Base-by-base conservation (phyloP, 176 grass and related monocot species). In the Zoysia pacifica region DNA sequence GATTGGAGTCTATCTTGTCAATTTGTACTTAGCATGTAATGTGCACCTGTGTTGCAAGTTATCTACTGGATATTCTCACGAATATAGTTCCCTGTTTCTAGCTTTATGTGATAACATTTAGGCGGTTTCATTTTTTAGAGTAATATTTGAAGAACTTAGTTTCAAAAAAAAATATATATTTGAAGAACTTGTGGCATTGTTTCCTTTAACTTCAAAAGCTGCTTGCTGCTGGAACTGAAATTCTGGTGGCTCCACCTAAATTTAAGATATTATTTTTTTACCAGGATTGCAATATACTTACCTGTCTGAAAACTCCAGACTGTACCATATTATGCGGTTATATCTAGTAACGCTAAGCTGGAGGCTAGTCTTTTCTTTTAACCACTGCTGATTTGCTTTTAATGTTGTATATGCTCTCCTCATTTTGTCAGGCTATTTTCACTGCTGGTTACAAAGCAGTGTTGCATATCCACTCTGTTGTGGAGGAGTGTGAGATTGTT, bases 401-500 rank as follows among this genome's bases (percentile, higher is more conserved):
- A 38, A 39, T 13, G 45, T 73, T 65, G 4, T 79, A 7, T n/a
- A 28, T 28, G 45, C 19, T 40, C 40, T 40, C 11, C 18, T 67
- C 20, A 54, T 65, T 46, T 36, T 68, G 38, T 50, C 77, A 93
- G 90, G 90, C 87, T 47, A 93, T 93, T 41, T 93, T 93, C 67
- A 93, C 90, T 73, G 90, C 90, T 79, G 87, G 87, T 12, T 89
- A 93, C 70, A 93, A 84, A 64, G 90, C 90, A 36, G 84, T 93
- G 65, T 65, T 93, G 72, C 90, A 93, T 80, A 84, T 93, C 56
- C 87, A 93, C 67, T 86, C 90, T 10, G 47, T 91, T 45, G 86
- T 94, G 28, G 86, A 94, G 75, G 88, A 91, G 73, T 94, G 89
- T 81, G 91, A 94, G 74, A 94, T 94, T 74, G 86, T 94, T 55